Conservation (phyloP, 768 basidiomycete genomes). For the Rhizopogon vinicolor region DNA sequence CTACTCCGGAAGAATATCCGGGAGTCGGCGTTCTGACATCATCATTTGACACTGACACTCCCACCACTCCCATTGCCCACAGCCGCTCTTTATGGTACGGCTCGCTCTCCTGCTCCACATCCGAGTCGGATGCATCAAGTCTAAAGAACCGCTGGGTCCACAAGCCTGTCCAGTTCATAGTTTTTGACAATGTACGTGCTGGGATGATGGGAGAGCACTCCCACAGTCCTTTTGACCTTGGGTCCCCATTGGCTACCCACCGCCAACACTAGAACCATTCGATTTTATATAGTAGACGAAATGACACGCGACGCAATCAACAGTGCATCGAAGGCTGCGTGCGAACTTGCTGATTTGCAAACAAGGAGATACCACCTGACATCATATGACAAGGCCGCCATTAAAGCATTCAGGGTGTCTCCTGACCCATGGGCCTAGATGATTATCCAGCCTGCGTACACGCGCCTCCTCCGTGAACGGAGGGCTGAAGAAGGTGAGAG, state of each 20-base stretch:
- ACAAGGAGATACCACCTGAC: constrained; percentile 60
- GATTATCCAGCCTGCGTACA: constrained; percentile 86
- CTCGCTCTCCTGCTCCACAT: constrained; percentile 1
- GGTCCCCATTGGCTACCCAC: constrained; percentile 22
- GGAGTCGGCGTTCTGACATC: constrained; percentile 76
- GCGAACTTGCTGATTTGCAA: constrained; percentile 59
- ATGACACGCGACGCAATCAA: constrained; percentile 46
- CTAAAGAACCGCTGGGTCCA: constrained; percentile 84
- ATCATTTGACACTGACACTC: constrained; percentile 62
- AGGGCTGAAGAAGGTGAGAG: constrained; percentile 41
- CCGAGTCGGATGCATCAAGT: constrained; percentile 29
- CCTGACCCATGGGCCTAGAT: constrained; percentile 96
- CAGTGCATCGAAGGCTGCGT: constrained; percentile 49
- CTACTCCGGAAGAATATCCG: constrained; percentile 58
- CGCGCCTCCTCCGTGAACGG: constrained; percentile 45
- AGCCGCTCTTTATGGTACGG: constrained; percentile 76
- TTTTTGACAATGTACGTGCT: constrained; percentile 76
- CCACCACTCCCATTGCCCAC: constrained; percentile 45
- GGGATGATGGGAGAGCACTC: constrained; percentile 94
- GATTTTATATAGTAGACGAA: constrained; percentile 44
- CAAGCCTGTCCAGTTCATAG: constrained; percentile 84
- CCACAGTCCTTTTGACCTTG: constrained; percentile 75
- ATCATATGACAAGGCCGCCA: constrained; percentile 79
- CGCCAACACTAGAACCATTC: constrained; percentile 40
- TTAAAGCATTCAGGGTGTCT: constrained; percentile 82